Conservation (phyloP, 352 stramenopile genomes). For the Pythium insidiosum region DNA sequence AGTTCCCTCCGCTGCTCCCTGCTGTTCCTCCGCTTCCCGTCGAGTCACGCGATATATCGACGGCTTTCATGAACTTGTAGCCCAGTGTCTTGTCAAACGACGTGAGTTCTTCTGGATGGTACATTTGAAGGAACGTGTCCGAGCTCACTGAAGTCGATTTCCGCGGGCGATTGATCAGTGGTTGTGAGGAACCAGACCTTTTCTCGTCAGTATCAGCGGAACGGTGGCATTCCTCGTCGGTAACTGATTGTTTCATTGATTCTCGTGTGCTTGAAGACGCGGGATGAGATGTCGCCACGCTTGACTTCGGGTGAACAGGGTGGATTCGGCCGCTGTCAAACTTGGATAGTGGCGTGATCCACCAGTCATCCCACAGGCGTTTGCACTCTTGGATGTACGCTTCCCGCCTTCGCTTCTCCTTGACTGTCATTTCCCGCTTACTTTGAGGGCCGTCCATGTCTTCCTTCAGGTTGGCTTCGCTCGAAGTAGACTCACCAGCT, state of each 20-base stretch:
- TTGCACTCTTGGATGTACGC: constrained; percentile 75
- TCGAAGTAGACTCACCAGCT: constrained; percentile 18
- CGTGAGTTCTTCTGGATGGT: constrained; percentile 76
- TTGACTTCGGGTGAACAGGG: constrained; percentile 22
- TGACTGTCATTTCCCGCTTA: constrained; percentile 19
- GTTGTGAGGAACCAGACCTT: too few species aligned
- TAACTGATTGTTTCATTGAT: not conserved
- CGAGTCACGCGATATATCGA: constrained; percentile 64
- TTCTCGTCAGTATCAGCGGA: not conserved
- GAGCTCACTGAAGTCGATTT: constrained; percentile 31
- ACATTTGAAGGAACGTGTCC: constrained; percentile 79
- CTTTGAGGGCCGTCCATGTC: too few species aligned
- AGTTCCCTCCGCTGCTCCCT: too few species aligned
- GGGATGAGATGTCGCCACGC: too few species aligned
- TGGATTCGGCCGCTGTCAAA: too few species aligned
- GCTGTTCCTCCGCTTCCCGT: too few species aligned
- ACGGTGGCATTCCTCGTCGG: not conserved
- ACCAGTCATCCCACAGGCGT: constrained; percentile 78
- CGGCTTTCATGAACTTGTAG: constrained; percentile 84
- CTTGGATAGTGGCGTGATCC: constrained; percentile 65
- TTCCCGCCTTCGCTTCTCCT: constrained; percentile 44
- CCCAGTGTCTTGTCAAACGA: constrained; percentile 82
- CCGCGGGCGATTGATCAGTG: not conserved
- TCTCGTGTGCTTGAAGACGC: too few species aligned
- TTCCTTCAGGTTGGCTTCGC: too few species aligned